Evolutionary conservation across 1,284 basidiomycete species (phyloP), one percentile per base, ranked within the genome.

Genomic region (Phellinidium pouzarii): DNA sequence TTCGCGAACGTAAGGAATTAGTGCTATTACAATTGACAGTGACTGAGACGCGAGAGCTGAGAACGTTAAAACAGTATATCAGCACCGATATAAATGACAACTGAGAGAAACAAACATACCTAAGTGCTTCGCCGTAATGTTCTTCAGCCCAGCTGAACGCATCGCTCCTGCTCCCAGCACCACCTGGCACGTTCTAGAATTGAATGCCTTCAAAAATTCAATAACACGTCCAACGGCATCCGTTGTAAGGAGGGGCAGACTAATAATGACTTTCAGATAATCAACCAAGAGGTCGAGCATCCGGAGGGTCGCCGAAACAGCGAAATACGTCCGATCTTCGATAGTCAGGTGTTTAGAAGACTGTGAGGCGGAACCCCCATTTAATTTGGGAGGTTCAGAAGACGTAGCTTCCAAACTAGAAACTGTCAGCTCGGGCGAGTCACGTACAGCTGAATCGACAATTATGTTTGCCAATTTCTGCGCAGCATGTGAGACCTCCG

Each of bases 111-210:
- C 14, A 22, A 17, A 68, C 78, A 50, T 55, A 92, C 91, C 91
- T 22, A 97, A 78, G 72, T 99, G 95, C 66, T 94, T 97, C 27
- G 96, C 95, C 0, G 95, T 98, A 65, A 99, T 99, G 67, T 98
- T 97, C 69, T 94, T 98, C 60, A 99, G 71, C 5, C 95, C 95
- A 1, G 95, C 95, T 11, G 92, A 95, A 38, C 94, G 80, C 93
- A 99, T 97, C 7, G 96, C 95, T 5, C 95, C 95, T 0, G 96
- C 95, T 4, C 95, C 95, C 1, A 99, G 76, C 1, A 99, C 95
- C 40, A 99, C 94, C 66, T 99, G 95, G 69, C 96, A 99, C 1
- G 93, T 97, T 58, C 95, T 76, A 40, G 96, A 99, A 68, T 99
- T 99, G 76, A 97, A 99, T 27, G 91, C 85, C 71, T 96, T 98